Conservation (phyloP, 345 rosid genomes). For the Eucalyptus curtisii region DNA sequence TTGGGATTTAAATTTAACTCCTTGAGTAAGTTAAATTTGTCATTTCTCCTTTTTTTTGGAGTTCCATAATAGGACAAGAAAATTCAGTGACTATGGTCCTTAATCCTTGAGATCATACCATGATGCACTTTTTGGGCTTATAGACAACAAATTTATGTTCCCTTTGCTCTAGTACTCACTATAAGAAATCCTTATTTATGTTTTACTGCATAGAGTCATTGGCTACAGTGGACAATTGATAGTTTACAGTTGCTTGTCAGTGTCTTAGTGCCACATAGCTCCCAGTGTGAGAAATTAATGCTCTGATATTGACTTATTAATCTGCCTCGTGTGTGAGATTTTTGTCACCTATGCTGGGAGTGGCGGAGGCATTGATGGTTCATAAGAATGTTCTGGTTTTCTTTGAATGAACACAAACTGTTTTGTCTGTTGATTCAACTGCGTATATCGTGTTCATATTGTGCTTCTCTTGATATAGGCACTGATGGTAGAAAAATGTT, state of each 20-base stretch:
- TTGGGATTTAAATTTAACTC: slow-evolving; percentile 68
- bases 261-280: neutral
- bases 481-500: slow-evolving; percentile 63
- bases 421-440: neutral
- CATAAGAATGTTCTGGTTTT: neutral
- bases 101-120: neutral
- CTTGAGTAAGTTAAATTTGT: slow-evolving; percentile 39
- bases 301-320: neutral
- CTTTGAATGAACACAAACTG: neutral
- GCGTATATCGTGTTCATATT: neutral
- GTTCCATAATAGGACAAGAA: neutral
- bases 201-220: neutral
- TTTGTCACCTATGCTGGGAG: neutral
- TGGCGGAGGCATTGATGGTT: neutral
- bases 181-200: neutral
- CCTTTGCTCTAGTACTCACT: neutral
- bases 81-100: neutral
- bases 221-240: neutral
- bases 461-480: slow-evolving; percentile 22
- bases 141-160: neutral
- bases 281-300: neutral
- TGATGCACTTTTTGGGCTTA: neutral
- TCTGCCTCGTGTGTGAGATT: neutral
- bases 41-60: neutral
- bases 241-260: neutral